Evolutionary conservation across 257 asterid species (phyloP), one percentile per base, ranked within the genome.

Genomic region (Fraxinus pennsylvanica): DNA sequence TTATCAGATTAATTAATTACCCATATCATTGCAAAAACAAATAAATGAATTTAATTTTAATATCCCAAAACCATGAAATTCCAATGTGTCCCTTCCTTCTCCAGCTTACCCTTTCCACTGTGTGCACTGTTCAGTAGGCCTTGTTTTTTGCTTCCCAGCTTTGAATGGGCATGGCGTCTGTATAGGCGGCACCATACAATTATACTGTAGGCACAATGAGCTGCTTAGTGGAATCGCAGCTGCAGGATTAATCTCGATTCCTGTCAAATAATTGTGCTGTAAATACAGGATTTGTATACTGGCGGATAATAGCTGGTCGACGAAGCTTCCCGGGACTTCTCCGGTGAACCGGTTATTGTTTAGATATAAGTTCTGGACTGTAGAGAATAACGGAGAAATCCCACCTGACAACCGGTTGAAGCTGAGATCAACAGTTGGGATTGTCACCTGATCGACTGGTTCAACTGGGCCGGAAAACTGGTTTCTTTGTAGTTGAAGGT

Each of bases 271-370:
- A 61, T 96, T 96, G 45, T 96, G 99, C 85, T 96, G 99, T 5
- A 96, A 43, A 70, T 94, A 94, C 22, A 94, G 76, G 27, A 84
- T 78, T 21, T 88, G 87, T 9, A 94, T 91, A 41, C 80, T 79
- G 17, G 94, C 91, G 0, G 93, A 83, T 29, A 96, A 76, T 9
- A 96, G 19, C 83, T 94, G 91, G 82, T 92, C 94, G 81, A 93
- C 99, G 52, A 96, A 76, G 39, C 81, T 84, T 10, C 70, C 84
- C 41, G 99, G 99, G 0, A 93, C 97, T 76, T 89, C 84, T 21
- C 98, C 99, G 32, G 81, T 78, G 90, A 96, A 92, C 90, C 93
- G 96, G 90, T 96, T 96, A 72, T 96, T 93, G 52, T 96, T 93
- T 61, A 96, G 87, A 25, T 90, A 96, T 0, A 96, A 84, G 68